A percentile compares a stretch with the other conserved stretches of the same genome.
Conservation (phyloP, 2,329 filamentous ascomycete species). For the Passalora sequoiae region DNA sequence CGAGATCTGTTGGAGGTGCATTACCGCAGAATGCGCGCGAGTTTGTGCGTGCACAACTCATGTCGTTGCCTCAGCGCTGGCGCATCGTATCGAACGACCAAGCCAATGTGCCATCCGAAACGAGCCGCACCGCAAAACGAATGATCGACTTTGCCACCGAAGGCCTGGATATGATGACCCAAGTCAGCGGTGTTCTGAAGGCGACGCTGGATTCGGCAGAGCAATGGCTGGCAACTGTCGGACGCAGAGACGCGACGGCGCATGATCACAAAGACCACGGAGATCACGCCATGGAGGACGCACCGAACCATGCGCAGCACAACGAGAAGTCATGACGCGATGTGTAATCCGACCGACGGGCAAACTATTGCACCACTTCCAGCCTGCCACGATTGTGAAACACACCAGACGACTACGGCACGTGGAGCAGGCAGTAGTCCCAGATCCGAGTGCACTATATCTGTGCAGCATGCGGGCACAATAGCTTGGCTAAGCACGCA, state of each 20-base stretch:
- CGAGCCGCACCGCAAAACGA: conserved; percentile 59
- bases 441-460: too few relatives aligned
- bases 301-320: conserved; percentile 10
- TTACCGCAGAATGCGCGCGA: conserved; percentile 81
- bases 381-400: conserved; percentile 1
- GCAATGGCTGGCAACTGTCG: conserved; percentile 67
- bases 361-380: neutral
- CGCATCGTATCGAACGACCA: conserved; percentile 55
- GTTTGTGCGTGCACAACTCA: conserved; percentile 77
- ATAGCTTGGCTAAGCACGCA: too few relatives aligned
- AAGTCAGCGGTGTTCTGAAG: conserved; percentile 82
- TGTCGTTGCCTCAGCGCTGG: conserved; percentile 78
- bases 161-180: conserved; percentile 87
- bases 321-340: conserved; percentile 13
- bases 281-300: conserved; percentile 12
- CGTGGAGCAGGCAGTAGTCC: neutral
- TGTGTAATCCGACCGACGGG: neutral
- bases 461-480: neutral
- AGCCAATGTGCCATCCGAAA: conserved; percentile 37
- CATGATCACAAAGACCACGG: conserved; percentile 9
- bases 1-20: conserved; percentile 83
- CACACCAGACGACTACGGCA: neutral
- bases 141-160: conserved; percentile 84
- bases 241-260: conserved; percentile 17
- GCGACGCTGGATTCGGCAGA: conserved; percentile 88